Evolutionary conservation across 306 rosid genomes (phyloP), one percentile per base, ranked within the genome.

Genomic region (Rosa rugosa): DNA sequence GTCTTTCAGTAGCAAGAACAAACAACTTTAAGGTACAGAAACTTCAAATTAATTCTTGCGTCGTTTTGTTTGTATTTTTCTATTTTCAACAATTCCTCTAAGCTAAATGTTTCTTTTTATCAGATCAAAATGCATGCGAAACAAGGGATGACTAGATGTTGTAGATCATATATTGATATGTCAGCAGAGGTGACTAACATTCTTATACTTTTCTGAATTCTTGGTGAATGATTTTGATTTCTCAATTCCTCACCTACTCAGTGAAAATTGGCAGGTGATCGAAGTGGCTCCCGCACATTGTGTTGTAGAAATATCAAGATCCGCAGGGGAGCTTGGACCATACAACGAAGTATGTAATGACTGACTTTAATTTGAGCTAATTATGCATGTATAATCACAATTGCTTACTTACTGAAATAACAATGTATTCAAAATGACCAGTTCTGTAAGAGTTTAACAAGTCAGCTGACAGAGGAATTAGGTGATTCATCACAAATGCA

Each of bases 261-360:
- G 46, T 64, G 74, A 68, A 38, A 87, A 83, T 44, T 85, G 51
- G 56, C 88, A 93, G 97, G 96, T 91, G 80, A 91, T 83, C 62
- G 94, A 91, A 82, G 94, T 93, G 78, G 86, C 98, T 78, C 98
- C 98, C 11, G 81, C 86, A 25, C 82, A 88, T 77, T 93, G 97
- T 87, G 97, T 93, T 20, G 75, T 93, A 73, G 87, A 91, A 71
- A 77, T 93, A 88, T 87, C 97, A 64, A 89, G 85, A 84, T 93
- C 96, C 78, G 74, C 79, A 10, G 98, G 97, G 75, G 93, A 89
- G 77, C 80, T 89, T 65, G 82, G 82, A 81, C 73, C 62, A 9
- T 93, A 89, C 77, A 75, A 77, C 9, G 74, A 89, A 84, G 98
- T 91, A 88, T 73, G 20, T 22, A 7, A 31, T 8, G 10, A 80